Evolutionary conservation across 2,329 filamentous ascomycete genomes (phyloP), one percentile per base, ranked within the genome.

Genomic region (Dothideomycetes sp.): DNA sequence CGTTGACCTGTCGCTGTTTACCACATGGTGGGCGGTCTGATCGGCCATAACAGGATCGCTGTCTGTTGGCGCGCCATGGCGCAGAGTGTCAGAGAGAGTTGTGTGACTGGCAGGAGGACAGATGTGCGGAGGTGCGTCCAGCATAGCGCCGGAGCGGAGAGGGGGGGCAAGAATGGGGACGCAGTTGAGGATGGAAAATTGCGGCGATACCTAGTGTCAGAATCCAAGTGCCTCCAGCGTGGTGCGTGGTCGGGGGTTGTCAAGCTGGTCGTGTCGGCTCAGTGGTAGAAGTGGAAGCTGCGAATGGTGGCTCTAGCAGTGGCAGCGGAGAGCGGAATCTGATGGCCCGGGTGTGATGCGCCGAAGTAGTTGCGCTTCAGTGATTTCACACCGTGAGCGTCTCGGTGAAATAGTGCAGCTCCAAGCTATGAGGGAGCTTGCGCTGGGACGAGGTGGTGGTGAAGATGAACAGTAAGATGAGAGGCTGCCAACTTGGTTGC

Each of bases 11-110:
- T 73, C 69, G 72, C 77, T 69, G 68, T 76, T 76, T 77, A 79
- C 75, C 76, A 78, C 76, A 80, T 80, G 71, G 65, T 77, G 75
- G 72, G 66, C 69, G 59, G 65, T 73, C 73, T 75, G 72, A 74
- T 79, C 75, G 78, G 76, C 76, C 76, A 80, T 80, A 78, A 79
- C 76, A 79, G 74, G 66, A 61, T 66, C 62, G 61, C 65, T 60
- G 60, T 61, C 69, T 72, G 62, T 49, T 5, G 12, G 31, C 19
- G 34, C 38, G 24, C 17, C 16, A 37, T 29, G 18, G 16, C 14
- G 27, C 11, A 16, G 11, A 16, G 18, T 30, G 35, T 36, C 19
- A 37, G 32, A 32, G 34, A 39, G 14, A 8, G 27, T 35, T 47
- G 37, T 12, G 12, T 27, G 22, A 12, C 7, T 7, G 7, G 22